Conservation (phyloP, 2,329 filamentous ascomycete species). For the Pseudocercospora vitis region DNA sequence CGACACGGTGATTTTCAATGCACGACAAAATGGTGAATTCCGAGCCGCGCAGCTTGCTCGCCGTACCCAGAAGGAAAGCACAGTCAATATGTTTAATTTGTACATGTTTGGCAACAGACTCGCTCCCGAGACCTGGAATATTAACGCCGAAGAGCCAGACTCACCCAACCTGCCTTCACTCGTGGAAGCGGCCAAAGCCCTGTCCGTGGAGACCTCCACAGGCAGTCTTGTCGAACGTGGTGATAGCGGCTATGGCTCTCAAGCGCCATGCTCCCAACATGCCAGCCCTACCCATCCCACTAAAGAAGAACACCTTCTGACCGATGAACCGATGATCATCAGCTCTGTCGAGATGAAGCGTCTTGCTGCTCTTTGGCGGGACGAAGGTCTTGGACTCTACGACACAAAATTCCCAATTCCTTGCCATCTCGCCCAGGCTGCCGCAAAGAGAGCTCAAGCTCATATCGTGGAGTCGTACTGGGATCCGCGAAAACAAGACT, state of each 20-base stretch:
- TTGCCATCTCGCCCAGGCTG: slow-evolving; percentile 18
- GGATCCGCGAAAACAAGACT: background rate
- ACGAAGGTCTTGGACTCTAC: slow-evolving; percentile 12
- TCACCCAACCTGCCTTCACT: background rate
- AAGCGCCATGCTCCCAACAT: background rate
- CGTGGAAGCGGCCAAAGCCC: background rate
- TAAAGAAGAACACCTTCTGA: too few species aligned
- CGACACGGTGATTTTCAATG: background rate
- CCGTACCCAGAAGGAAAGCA: background rate
- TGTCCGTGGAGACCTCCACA: background rate
- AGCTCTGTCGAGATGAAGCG: slow-evolving; percentile 6
- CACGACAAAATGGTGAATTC: background rate
- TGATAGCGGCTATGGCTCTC: background rate
- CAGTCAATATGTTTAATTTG: background rate
- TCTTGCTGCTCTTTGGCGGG: slow-evolving; percentile 9
- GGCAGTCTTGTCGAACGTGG: background rate
- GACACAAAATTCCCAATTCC: slow-evolving; percentile 18
- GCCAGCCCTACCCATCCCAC: background rate
- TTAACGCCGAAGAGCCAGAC: background rate
- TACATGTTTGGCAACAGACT: background rate
- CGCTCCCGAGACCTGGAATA: background rate
- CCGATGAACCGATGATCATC: too few species aligned
- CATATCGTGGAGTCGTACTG: slow-evolving; percentile 5
- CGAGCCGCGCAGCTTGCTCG: background rate
- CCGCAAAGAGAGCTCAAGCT: slow-evolving; percentile 15